Base-by-base conservation (phyloP, 331 rosid genomes). In the Rhamnella rubrinervis region DNA sequence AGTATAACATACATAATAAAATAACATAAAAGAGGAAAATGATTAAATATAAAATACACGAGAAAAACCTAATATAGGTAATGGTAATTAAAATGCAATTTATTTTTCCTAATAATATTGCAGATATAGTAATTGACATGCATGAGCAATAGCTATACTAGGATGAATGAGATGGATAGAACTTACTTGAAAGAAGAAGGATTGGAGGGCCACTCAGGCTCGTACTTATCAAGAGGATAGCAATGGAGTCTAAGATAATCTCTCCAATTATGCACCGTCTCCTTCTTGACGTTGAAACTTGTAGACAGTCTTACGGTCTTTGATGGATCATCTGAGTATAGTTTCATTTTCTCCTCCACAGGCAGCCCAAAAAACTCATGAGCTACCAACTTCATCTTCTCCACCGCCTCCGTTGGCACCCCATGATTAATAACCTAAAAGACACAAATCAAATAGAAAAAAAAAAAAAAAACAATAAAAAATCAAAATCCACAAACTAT, bases 231-330 rank as follows among this genome's bases (percentile, higher is more conserved):
- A 35, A 93, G 69, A 13, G 98, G 99, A 62, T 91, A 68, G 35
- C 99, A 95, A 71, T 95, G 97, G 56, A 95, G 95, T 12, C 99
- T 72, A 5, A 95, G 96, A 60, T 89, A 95, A 62, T 91, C 98
- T 57, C 97, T 89, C 98, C 96, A 95, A 39, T 95, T 95, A 66
- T 83, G 97, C 2, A 95, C 89, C 1, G 66, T 67, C 64, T 91
- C 97, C 58, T 89, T 95, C 0, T 67, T 87, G 10, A 95, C 83
- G 53, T 95, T 91, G 66, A 87, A 91, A 74, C 99, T 95, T 0
- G 99, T 91, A 0, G 97, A 95, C 1, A 95, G 64, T 52, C 98
- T 91, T 72, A 77, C 59, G 18, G 96, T 95, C 80, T 89, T 95
- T 1, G 96, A 67, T 0, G 98, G 92, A 28, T 95, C 98, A 8